A percentile compares a stretch with the other conserved stretches of the same genome.
Evolutionary conservation across 2,329 filamentous ascomycete genomes (phyloP).

Genomic region (Blastomyces parvus): DNA sequence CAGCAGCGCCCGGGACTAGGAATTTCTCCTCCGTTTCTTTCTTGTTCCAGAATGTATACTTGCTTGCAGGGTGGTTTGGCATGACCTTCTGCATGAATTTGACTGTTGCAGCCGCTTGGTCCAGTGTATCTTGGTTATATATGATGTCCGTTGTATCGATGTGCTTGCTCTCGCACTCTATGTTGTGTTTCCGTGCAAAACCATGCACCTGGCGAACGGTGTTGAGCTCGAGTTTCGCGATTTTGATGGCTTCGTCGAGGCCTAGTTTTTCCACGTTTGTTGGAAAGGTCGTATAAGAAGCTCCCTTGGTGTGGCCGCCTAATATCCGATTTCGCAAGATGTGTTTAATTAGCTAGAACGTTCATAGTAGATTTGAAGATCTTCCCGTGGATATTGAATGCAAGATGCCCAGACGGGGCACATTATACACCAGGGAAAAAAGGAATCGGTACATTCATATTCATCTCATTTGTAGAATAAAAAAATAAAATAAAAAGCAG

Average conservation of each 20-base stretch:
- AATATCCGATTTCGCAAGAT: not conserved
- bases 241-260: conserved; percentile 41
- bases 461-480: not conserved
- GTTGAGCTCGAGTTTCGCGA: conserved; percentile 44
- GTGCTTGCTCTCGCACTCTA: conserved; percentile 42
- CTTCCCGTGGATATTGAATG: not conserved
- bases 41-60: conserved; percentile 38
- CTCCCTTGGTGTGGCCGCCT: conserved; percentile 43
- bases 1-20: conserved; percentile 35
- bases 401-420: not conserved
- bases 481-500: too few species aligned
- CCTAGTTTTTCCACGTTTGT: conserved; percentile 41
- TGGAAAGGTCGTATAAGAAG: conserved; percentile 44
- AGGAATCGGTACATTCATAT: not conserved
- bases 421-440: not conserved
- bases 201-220: conserved; percentile 48
- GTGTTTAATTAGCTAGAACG: not conserved
- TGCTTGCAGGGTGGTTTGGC: conserved; percentile 32
- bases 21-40: conserved; percentile 38
- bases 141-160: conserved; percentile 51
- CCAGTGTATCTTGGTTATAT: conserved; percentile 42
- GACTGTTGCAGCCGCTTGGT: conserved; percentile 32
- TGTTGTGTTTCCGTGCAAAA: conserved; percentile 41
- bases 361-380: not conserved
- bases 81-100: conserved; percentile 40